Evolutionary conservation across 2,329 filamentous ascomycete genomes (phyloP), one percentile per base, ranked within the genome.

Genomic region (Colletotrichum cuscutae): DNA sequence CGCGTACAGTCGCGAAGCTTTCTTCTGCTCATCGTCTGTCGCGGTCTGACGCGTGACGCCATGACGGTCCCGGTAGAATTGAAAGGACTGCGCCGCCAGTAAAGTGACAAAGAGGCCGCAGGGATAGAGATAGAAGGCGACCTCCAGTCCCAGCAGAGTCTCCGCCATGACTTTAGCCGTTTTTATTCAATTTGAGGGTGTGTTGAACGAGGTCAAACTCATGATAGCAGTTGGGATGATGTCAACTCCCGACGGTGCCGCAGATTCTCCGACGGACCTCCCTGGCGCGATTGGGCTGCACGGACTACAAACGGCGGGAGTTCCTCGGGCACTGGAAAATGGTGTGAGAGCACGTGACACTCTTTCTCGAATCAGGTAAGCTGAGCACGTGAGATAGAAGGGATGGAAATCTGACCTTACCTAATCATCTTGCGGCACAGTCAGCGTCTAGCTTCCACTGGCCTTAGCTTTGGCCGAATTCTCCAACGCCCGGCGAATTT

Each of bases 91-190:
- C 0, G 79, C 80, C 3, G 80, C 77, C 19, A 84, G 66, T 6
- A 85, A 74, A 1, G 81, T 79, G 4, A 77, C 68, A 59, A 85
- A 84, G 9, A 85, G 79, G 5, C 80, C 77, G 53, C 80, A 81
- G 1, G 84, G 84, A 71, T 85, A 85, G 64, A 81, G 65, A 63
- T 85, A 85, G 74, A 85, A 85, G 71, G 80, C 81, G 8, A 82
- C 77, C 71, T 81, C 78, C 61, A 85, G 76, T 49, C 81, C 84
- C 54, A 80, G 71, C 75, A 83, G 76, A 61, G 78, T 77, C 56
- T 74, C 78, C 57, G 80, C 80, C 82, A 84, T 84, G 73, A n/a
- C 35, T 57, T 64, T 26, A 26, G 71, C 32, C 22, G 70, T 68
- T 32, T 15, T 15, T 56, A 32, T 12, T 19, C 30, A 68, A 24